Evolutionary conservation across 805 yeast species (phyloP).

Genomic region (Lachancea mirantina): DNA sequence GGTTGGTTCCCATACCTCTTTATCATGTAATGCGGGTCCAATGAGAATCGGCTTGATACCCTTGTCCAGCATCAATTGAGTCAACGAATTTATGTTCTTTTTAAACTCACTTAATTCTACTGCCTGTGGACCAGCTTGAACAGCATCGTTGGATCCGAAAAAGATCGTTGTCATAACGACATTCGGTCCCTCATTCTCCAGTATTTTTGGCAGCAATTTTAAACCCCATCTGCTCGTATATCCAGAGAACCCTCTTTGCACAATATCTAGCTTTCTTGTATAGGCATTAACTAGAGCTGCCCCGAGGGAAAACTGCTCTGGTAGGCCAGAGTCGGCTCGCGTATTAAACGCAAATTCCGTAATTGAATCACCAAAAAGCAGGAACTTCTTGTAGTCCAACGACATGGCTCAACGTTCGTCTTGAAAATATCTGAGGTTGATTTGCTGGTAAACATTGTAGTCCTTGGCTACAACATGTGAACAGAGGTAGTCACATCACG

Average conservation of each 20-base stretch:
- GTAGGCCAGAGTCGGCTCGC: constrained; percentile 18
- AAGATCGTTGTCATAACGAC: constrained; percentile 49
- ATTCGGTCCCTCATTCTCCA: constrained; percentile 40
- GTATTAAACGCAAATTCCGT: constrained; percentile 47
- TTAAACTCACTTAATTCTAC: constrained; percentile 47
- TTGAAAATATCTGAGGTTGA: too few relatives aligned
- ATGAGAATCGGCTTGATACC: constrained; percentile 50
- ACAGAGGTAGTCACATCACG: too few relatives aligned
- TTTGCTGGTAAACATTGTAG: too few relatives aligned
- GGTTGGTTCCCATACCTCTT: constrained; percentile 33
- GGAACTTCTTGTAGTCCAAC: constrained; percentile 35
- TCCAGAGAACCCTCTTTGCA: constrained; percentile 73
- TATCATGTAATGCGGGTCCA: constrained; percentile 56
- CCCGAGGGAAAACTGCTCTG: constrained; percentile 40
- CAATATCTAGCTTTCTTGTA: constrained; percentile 54
- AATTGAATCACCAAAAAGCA: constrained; percentile 67
- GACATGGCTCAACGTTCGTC: too few relatives aligned
- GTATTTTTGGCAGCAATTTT: constrained; percentile 41
- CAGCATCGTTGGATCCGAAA: constrained; percentile 78
- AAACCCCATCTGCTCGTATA: constrained; percentile 61
- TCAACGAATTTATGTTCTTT: constrained; percentile 41
- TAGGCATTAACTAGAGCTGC: constrained; percentile 47
- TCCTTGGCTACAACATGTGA: too few relatives aligned
- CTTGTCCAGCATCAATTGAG: constrained; percentile 34
- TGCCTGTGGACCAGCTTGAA: constrained; percentile 36